A percentile compares a stretch with the other conserved stretches of the same genome.
Evolutionary conservation across 2,329 filamentous ascomycete species (phyloP).

Genomic region (Neofusicoccum ribis): DNA sequence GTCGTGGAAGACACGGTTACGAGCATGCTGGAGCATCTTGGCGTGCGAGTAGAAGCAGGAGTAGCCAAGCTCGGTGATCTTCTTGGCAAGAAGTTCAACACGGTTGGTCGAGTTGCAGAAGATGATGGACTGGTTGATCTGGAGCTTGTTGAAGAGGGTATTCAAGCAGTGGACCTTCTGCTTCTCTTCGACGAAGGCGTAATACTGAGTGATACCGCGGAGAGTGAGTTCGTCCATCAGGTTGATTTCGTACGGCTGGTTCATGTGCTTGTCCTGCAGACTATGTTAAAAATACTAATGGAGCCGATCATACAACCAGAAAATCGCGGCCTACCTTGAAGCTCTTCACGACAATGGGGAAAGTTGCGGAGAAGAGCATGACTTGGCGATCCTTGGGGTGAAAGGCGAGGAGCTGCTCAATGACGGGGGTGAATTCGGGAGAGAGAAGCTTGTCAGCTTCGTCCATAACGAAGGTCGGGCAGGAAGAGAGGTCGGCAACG

Average conservation of each 20-base stretch:
- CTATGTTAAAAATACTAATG: not conserved
- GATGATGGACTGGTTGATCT: slow-evolving; percentile 99
- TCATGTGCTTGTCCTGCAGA: slow-evolving; percentile 86
- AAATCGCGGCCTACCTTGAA: slow-evolving; percentile 64
- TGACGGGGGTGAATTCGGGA: slow-evolving; percentile 93
- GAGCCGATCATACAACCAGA: slow-evolving; percentile 19
- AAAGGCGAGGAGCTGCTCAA: slow-evolving; percentile 92
- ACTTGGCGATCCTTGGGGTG: slow-evolving; percentile 97
- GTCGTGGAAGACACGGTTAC: slow-evolving; percentile 98
- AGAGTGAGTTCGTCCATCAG: slow-evolving; percentile 99
- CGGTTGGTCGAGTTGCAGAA: slow-evolving; percentile 99
- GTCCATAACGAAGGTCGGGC: slow-evolving; percentile 98
- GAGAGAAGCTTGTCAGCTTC: slow-evolving; percentile 98
- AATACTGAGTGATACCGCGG: slow-evolving; percentile 97
- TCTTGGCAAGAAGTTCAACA: slow-evolving; percentile 95
- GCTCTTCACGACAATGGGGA: slow-evolving; percentile 93
- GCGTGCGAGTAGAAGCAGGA: slow-evolving; percentile 99
- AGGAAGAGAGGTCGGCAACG: slow-evolving; percentile 93
- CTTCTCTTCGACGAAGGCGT: slow-evolving; percentile 98
- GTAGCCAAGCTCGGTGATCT: slow-evolving; percentile 98
- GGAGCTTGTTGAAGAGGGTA: slow-evolving; percentile 96
- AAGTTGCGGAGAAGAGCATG: slow-evolving; percentile 98
- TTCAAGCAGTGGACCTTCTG: slow-evolving; percentile 99
- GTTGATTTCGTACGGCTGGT: slow-evolving; percentile 95
- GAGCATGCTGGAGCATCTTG: slow-evolving; percentile 93